Base-by-base conservation (phyloP, 345 rosid genomes). In the Bruguiera sexangula region DNA sequence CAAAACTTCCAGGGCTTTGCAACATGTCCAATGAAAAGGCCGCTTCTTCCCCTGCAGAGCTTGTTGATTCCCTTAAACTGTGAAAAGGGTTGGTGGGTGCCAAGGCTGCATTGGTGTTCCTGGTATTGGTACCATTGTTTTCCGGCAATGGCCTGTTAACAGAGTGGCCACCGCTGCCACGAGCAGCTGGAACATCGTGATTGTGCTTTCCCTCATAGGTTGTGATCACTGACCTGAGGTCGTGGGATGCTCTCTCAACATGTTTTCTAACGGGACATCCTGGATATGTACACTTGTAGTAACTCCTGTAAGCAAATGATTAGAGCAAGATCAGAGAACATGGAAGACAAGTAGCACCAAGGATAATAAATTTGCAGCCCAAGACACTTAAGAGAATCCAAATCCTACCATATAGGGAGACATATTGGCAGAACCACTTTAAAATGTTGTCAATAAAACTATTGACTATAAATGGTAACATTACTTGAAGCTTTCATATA, bases 201-300 rank as follows among this genome's bases (percentile, higher is more conserved):
- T 86, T 88, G 74, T 93, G 98, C 73, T 93, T 93, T n/a, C 97
- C 98, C 54, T 93, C 96, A 10, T 93, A 93, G 73, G 97, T 93
- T 34, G 98, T 93, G 83, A 93, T 89, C 78, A 93, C 98, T 54
- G 96, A 81, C 74, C 91, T 81, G 0, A 80, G 73, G 72, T 93
- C 97, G 55, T 89, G 91, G 10, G 87, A 85, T 68, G 98, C 96
- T 77, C 98, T 74, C 83, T 93, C 98, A 2, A 93, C 93, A 66
- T 93, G 98, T 75, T 91, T 93, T 64, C 97, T 85, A 64, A 93
- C 98, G 0, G 88, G 88, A 73, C 98, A 93, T 51, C 85, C 93
- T n/a, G 82, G 83, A 69, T 76, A 69, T 10, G 97, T 93, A 72
- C 97, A 89, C 78, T 89, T 89, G 86, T 93, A 91, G 76, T 93